A percentile compares a stretch with the other conserved stretches of the same genome.
phyloP scores from a whole-genome alignment of 768 basidiomycete genomes.

The Boletus tomentosulus region DNA sequence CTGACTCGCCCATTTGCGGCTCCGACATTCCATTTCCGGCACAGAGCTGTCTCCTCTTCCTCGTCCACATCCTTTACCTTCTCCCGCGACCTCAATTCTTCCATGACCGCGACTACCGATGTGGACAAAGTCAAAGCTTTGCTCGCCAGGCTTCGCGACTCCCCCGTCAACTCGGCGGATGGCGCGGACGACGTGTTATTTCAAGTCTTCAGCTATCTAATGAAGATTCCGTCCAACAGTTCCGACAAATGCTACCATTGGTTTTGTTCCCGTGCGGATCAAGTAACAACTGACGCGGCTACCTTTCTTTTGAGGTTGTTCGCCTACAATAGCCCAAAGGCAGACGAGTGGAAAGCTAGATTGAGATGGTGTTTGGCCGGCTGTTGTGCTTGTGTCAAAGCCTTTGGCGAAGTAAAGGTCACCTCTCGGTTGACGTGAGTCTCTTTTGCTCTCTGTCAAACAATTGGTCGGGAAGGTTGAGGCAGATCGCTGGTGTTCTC shows the following conservation, averaged over 20 bases:
- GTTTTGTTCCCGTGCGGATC: slow-evolving; percentile 68
- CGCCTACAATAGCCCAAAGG: slow-evolving; percentile 62
- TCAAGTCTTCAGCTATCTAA: slow-evolving; percentile 50
- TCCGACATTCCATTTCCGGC: slow-evolving; percentile 17
- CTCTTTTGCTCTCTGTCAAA: neutral
- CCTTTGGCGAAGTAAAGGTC: slow-evolving; percentile 59
- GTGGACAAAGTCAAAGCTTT: slow-evolving; percentile 41
- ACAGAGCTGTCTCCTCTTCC: neutral
- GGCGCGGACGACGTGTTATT: slow-evolving; percentile 47
- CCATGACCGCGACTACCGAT: slow-evolving; percentile 24
- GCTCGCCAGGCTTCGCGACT: slow-evolving; percentile 55
- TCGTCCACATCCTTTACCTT: neutral
- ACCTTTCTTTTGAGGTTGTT: slow-evolving; percentile 79
- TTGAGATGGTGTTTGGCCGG: slow-evolving; percentile 51
- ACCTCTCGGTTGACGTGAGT: slow-evolving; percentile 71
- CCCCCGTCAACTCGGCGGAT: slow-evolving; percentile 49
- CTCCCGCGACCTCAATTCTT: neutral
- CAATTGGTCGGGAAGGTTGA: slow-evolving; percentile 1
- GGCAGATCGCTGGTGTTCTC: slow-evolving; percentile 8
- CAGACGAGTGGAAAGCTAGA: slow-evolving; percentile 59
- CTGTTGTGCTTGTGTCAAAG: slow-evolving; percentile 70
- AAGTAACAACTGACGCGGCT: slow-evolving; percentile 59
- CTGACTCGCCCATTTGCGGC: slow-evolving; percentile 5
- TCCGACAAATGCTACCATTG: slow-evolving; percentile 56
- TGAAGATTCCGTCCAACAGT: slow-evolving; percentile 38